Base-by-base conservation (phyloP, 1,284 basidiomycete species). In the Heliocybe sulcata region DNA sequence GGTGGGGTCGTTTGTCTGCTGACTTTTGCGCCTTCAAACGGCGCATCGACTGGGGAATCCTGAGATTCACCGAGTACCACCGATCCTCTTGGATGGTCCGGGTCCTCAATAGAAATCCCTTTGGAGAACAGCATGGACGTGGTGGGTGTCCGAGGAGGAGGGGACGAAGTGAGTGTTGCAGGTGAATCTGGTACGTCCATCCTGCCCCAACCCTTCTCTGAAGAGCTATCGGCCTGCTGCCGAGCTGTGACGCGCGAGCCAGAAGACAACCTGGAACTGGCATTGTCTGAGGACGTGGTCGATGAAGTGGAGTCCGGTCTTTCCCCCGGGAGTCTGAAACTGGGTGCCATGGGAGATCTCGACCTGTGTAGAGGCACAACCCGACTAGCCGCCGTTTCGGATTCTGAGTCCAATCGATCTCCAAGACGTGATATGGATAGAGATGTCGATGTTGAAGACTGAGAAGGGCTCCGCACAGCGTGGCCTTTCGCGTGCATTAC, bases 341-440 rank as follows among this genome's bases (percentile, higher is more conserved):
- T 70, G 38, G 81, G 73, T n/a, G 85, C 83, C 82, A 88, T 85
- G 1, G 87, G 85, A 2, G 86, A 89, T 6, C 86, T 65, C 9
- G 83, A 80, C 58, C 76, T 75, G n/a, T 84, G 79, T 27, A 90
- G 62, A 22, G 79, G 77, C 11, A 90, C 76, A 51, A 76, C 69
- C 54, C 85, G 73, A 63, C 85, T 84, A 10, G 69, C 64, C 35
- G 62, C 69, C 10, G 69, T 63, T 56, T 85, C 85, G 1, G 82
- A 82, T 25, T 85, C 83, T 61, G 73, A 71, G 45, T 80, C 81
- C 22, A 75, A 77, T 35, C 72, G 71, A 33, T 58, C 65, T 9
- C 47, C 47, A 16, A n/a, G 47, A 23, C 19, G 58, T 51, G 56
- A 27, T 52, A 53, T 56, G 19, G 56, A 56, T 35, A 80, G 79